Percentiles rank a stretch among this genome's conserved stretches.
These are phyloP conservation scores for Umbelopsis sp. DNA, from an alignment of 192 early-diverging fungal genomes.

Conservation along the genomic window DNA sequence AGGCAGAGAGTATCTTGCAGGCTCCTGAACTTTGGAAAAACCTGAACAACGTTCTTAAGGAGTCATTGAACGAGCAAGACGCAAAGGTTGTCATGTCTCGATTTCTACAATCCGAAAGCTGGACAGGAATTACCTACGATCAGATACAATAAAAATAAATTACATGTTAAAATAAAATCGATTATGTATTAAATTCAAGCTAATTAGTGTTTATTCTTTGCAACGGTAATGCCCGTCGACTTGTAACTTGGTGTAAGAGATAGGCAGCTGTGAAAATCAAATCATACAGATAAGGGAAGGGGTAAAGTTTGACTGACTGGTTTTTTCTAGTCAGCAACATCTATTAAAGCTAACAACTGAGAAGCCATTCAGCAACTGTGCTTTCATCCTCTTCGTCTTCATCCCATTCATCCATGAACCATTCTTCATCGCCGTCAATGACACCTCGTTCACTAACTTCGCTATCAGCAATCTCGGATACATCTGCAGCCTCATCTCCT, in stretches of 20 bases:
- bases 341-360: conserved; percentile 24
- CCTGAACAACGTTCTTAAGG: conserved; percentile 18
- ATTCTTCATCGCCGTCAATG: conserved; percentile 45
- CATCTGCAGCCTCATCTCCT: background rate
- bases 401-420: conserved; percentile 45
- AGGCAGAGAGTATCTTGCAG: conserved; percentile 20
- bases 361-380: conserved; percentile 42
- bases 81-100: background rate
- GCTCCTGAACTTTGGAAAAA: conserved; percentile 27
- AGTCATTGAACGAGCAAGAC: conserved; percentile 16
- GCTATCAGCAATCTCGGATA: background rate
- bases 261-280: background rate
- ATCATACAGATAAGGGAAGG: background rate
- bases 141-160: conserved; percentile 12
- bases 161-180: background rate
- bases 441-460: conserved; percentile 32
- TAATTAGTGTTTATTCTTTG: too few relatives aligned
- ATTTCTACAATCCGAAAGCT: conserved; percentile 7
- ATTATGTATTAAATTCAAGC: background rate
- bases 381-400: conserved; percentile 39
- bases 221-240: too few relatives aligned
- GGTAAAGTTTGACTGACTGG: background rate
- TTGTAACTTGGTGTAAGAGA: too few relatives aligned
- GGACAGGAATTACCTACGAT: background rate
- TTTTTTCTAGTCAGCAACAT: too few relatives aligned